Percentiles rank a stretch among this genome's conserved stretches.
phyloP scores from a whole-genome alignment of 805 yeast genomes.

The Starmerella floricola region DNA sequence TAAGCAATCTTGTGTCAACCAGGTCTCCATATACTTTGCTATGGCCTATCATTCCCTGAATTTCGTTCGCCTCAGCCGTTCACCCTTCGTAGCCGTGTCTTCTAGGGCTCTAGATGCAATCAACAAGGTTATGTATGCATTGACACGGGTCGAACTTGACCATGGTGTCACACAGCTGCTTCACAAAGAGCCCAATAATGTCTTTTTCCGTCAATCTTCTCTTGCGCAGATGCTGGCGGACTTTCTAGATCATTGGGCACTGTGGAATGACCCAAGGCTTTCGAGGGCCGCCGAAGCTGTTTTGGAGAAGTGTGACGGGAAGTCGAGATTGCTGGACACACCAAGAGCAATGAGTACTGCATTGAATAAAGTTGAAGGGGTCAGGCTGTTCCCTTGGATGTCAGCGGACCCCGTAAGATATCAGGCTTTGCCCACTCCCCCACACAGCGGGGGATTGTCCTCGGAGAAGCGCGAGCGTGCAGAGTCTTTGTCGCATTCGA shows the following conservation, averaged over 20 bases:
- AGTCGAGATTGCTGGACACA: slow-evolving; percentile 7
- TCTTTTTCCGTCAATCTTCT: neutral
- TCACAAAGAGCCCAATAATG: neutral
- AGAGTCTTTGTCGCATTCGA: neutral
- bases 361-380: neutral
- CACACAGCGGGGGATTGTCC: neutral
- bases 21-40: slow-evolving; percentile 15
- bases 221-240: slow-evolving; percentile 4
- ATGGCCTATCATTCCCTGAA: slow-evolving; percentile 11
- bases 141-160: slow-evolving; percentile 17
- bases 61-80: slow-evolving; percentile 12
- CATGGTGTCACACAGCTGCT: slow-evolving; percentile 10
- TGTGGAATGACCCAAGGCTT: slow-evolving; percentile 17
- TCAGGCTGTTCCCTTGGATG: slow-evolving; percentile 14
- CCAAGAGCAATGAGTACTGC: slow-evolving; percentile 11
- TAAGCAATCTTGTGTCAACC: slow-evolving; percentile 1
- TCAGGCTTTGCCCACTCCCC: neutral
- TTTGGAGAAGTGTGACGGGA: slow-evolving; percentile 8
- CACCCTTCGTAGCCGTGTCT: slow-evolving; percentile 13
- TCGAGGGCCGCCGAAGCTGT: slow-evolving; percentile 15
- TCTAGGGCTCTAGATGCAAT: slow-evolving; percentile 8
- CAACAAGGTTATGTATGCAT: slow-evolving; percentile 18
- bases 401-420: no score
- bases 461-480: neutral
- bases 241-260: slow-evolving; percentile 17